Percentiles rank a stretch among this genome's conserved stretches.
Evolutionary conservation across 2,329 filamentous ascomycete genomes (phyloP).

Genomic region (Hortaea werneckii): DNA sequence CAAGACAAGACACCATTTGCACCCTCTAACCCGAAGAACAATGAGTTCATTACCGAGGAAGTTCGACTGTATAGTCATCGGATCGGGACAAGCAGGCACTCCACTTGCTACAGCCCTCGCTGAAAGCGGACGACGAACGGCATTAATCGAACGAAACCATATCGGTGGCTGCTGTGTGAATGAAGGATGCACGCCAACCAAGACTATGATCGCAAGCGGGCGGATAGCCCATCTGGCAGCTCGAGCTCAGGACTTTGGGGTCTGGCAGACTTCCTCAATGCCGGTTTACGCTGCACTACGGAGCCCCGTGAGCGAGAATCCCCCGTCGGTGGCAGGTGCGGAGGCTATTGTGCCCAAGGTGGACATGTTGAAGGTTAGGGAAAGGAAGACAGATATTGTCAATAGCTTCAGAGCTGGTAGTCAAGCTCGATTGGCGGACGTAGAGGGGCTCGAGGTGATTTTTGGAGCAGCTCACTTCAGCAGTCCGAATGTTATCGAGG

Average conservation of each 20-base stretch:
- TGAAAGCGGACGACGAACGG: conserved; percentile 34
- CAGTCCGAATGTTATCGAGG: conserved; percentile 23
- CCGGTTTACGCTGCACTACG: not conserved
- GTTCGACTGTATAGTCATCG: conserved; percentile 39
- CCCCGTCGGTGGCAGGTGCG: not conserved
- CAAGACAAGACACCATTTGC: no score
- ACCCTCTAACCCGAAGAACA: not conserved
- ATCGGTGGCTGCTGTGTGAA: conserved; percentile 33
- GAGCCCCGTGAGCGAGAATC: not conserved
- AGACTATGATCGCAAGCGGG: conserved; percentile 47
- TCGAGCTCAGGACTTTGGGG: conserved; percentile 38
- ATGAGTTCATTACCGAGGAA: conserved; percentile 3
- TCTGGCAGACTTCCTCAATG: conserved; percentile 15
- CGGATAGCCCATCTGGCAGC: conserved; percentile 38
- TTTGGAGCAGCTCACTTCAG: conserved; percentile 38
- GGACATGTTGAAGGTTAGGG: conserved; percentile 41
- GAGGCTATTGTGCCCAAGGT: not conserved
- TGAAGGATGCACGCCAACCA: conserved; percentile 49
- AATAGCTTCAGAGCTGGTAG: conserved; percentile 39
- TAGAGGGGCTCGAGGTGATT: conserved; percentile 36
- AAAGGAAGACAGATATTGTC: conserved; percentile 46
- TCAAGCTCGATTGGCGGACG: conserved; percentile 30
- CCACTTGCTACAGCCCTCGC: conserved; percentile 41
- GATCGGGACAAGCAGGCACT: conserved; percentile 44
- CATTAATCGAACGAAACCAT: conserved; percentile 39